Conservation (phyloP, 345 rosid genomes). For the Orychophragmus violaceus region DNA sequence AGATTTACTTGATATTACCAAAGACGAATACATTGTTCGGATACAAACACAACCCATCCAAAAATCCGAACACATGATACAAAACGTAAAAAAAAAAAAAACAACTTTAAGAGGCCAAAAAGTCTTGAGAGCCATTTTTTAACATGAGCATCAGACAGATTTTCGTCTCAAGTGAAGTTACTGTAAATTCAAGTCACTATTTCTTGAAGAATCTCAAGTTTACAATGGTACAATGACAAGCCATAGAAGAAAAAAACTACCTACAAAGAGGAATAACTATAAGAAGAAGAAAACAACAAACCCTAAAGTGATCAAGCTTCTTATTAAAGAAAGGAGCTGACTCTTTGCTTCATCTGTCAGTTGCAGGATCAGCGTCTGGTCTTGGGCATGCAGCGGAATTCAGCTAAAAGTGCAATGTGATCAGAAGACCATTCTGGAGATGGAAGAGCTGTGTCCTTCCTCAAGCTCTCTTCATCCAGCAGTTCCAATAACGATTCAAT, state of each 20-base stretch:
- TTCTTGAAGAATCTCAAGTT: constrained; percentile 16
- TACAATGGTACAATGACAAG: constrained; percentile 18
- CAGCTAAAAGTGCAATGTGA: constrained; percentile 94
- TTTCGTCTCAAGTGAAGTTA: not conserved
- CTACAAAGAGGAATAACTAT: constrained; percentile 13
- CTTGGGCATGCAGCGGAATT: constrained; percentile 91
- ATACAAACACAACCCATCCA: no score
- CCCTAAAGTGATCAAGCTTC: constrained; percentile 7
- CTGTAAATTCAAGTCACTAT: constrained; percentile 6
- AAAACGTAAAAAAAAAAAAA: no score
- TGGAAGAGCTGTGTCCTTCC: constrained; percentile 99
- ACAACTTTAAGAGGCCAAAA: no score
- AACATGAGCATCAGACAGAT: not conserved
- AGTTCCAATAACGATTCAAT: constrained; percentile 97
- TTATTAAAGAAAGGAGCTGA: no score
- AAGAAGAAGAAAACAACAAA: not conserved
- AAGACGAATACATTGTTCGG: no score
- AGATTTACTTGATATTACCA: no score
- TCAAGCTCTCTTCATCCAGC: constrained; percentile 93
- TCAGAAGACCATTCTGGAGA: constrained; percentile 99
- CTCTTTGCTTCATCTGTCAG: constrained; percentile 4
- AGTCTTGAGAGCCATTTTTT: not conserved
- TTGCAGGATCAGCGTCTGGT: constrained; percentile 65
- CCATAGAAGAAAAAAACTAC: constrained; percentile 22
- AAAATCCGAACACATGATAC: no score